Conservation (phyloP, 768 basidiomycete genomes). For the Clitopilus hobsonii region DNA sequence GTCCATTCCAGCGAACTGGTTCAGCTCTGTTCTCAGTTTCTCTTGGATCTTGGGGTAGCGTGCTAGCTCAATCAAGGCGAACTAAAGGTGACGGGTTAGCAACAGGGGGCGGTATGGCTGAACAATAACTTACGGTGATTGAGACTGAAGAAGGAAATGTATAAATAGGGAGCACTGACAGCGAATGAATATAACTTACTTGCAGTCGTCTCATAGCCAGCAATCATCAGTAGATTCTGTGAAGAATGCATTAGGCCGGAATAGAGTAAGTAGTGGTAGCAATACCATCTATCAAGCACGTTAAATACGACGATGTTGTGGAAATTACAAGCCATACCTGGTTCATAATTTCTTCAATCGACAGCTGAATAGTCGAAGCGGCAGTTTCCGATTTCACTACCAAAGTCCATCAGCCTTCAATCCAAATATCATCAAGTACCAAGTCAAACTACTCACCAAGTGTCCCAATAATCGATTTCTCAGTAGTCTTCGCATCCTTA, state of each 20-base stretch:
- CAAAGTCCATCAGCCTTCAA: background rate
- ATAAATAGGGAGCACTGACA: background rate
- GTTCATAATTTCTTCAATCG: background rate
- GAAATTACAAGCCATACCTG: background rate
- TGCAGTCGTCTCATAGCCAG: conserved; percentile 18
- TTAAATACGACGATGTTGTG: background rate
- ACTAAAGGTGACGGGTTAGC: conserved; percentile 10
- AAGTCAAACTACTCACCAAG: conserved; percentile 2
- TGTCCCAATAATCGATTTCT: conserved; percentile 12
- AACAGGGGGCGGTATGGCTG: background rate
- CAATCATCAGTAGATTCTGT: conserved; percentile 14
- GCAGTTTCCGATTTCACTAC: background rate
- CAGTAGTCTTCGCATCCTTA: background rate
- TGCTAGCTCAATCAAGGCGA: conserved; percentile 28
- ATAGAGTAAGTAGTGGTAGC: conserved; percentile 22
- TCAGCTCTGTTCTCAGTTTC: conserved; percentile 24
- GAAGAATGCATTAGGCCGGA: background rate
- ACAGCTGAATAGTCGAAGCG: background rate
- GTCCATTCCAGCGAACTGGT: conserved; percentile 1
- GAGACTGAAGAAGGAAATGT: background rate
- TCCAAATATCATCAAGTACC: background rate
- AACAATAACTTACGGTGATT: background rate
- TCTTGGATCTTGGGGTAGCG: conserved; percentile 22
- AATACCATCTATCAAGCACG: background rate
- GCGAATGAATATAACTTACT: conserved; percentile 6